A percentile compares a stretch with the other conserved stretches of the same genome.
phyloP scores from a whole-genome alignment of 2,329 filamentous ascomycete species.

The Chrysoporthe austroafricana region DNA sequence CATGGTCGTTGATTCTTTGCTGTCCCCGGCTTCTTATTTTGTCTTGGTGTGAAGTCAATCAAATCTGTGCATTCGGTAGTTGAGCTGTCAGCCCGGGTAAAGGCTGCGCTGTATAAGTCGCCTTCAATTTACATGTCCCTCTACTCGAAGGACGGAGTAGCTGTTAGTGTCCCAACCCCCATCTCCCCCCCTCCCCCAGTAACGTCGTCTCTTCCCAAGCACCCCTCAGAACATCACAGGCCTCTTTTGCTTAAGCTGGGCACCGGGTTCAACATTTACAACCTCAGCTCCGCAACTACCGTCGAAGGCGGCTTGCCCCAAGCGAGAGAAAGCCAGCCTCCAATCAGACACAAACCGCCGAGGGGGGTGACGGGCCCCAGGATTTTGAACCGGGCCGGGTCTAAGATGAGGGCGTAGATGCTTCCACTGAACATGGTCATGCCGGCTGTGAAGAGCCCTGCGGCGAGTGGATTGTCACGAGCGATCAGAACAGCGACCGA shows the following conservation, averaged over 20 bases:
- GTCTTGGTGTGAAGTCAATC: neutral
- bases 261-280: constrained; percentile 1
- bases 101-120: too few species aligned
- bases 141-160: neutral
- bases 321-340: constrained; percentile 59
- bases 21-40: neutral
- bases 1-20: neutral
- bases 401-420: constrained; percentile 66
- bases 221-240: neutral
- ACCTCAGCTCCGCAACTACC: constrained; percentile 22
- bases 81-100: too few species aligned
- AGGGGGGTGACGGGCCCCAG: constrained; percentile 69
- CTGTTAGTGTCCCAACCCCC: neutral
- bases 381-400: constrained; percentile 61
- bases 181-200: neutral
- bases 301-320: constrained; percentile 31
- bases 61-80: neutral
- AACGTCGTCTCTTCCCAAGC: neutral
- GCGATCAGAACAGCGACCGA: constrained; percentile 63
- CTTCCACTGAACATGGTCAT: constrained; percentile 71
- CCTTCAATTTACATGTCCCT: neutral
- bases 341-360: constrained; percentile 66
- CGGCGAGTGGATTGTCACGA: constrained; percentile 60
- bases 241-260: neutral
- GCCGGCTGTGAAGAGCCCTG: constrained; percentile 63